phyloP scores from a whole-genome alignment of 768 basidiomycete genomes.

The Leccinum rimulosum region DNA sequence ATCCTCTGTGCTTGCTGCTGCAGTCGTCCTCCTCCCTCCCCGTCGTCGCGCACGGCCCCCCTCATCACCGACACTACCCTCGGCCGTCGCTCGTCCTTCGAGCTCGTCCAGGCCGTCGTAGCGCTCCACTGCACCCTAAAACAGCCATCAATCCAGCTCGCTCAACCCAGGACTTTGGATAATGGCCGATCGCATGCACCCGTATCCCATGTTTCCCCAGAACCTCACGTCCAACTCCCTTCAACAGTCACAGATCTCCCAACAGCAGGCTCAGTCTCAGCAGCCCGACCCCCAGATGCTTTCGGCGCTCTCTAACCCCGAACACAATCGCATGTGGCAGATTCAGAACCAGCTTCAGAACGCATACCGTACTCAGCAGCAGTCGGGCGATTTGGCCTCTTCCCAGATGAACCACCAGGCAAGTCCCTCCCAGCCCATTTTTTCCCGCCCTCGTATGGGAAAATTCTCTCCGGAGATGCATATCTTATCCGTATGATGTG shows the following conservation, averaged over 20 bases:
- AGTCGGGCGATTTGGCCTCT: constrained; percentile 39
- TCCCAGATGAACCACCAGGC: constrained; percentile 47
- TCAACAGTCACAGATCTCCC: constrained; percentile 41
- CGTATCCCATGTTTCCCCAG: constrained; percentile 52
- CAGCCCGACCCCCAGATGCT: constrained; percentile 38
- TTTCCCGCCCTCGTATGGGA: constrained; percentile 18
- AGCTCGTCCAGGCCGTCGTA: constrained; percentile 24
- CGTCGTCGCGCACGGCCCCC: constrained; percentile 46
- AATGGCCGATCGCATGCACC: constrained; percentile 63
- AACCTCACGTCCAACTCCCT: constrained; percentile 46
- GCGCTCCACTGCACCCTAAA: constrained; percentile 27
- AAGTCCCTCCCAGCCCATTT: constrained; percentile 28
- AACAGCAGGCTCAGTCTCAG: constrained; percentile 45
- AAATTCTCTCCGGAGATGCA: constrained; percentile 12
- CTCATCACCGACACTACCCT: constrained; percentile 26
- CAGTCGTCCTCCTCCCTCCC: constrained; percentile 37
- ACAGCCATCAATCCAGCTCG: constrained; percentile 29
- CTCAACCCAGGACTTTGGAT: constrained; percentile 32
- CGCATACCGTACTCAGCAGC: constrained; percentile 43
- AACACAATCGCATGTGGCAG: constrained; percentile 57
- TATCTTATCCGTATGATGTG: constrained; percentile 12
- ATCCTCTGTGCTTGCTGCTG: constrained; percentile 35
- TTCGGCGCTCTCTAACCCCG: constrained; percentile 45
- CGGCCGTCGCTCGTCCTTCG: constrained; percentile 22
- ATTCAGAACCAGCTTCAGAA: constrained; percentile 44